phyloP scores from a whole-genome alignment of 306 rosid genomes.

The Bauhinia variegata region DNA sequence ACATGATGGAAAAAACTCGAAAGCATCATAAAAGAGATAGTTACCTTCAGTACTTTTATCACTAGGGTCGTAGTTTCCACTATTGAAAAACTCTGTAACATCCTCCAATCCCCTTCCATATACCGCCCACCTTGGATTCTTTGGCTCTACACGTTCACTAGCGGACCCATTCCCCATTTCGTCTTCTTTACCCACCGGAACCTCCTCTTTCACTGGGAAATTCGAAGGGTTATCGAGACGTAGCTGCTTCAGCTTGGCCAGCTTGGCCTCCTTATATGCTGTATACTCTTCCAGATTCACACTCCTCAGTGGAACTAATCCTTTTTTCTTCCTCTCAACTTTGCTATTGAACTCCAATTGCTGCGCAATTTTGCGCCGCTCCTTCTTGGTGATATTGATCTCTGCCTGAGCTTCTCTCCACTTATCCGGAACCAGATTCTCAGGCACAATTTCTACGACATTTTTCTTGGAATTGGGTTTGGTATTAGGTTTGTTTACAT shows the following conservation, averaged over 20 bases:
- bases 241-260: constrained; percentile 64
- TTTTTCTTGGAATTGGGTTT: constrained; percentile 38
- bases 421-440: constrained; percentile 71
- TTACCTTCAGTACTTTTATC: constrained; percentile 58
- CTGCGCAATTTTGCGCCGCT: constrained; percentile 78
- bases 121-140: constrained; percentile 91
- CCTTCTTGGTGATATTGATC: constrained; percentile 81
- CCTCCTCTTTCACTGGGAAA: constrained; percentile 36
- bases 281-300: constrained; percentile 63
- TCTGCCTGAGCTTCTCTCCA: constrained; percentile 87
- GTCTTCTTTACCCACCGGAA: not conserved
- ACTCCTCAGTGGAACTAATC: constrained; percentile 62
- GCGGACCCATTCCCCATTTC: constrained; percentile 30
- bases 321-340: constrained; percentile 65
- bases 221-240: constrained; percentile 55
- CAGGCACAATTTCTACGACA: constrained; percentile 25
- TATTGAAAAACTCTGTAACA: constrained; percentile 76
- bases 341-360: constrained; percentile 71
- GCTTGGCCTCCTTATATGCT: constrained; percentile 67
- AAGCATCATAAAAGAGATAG: not conserved
- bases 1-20: not conserved
- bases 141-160: constrained; percentile 62
- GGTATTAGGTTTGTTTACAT: not conserved
- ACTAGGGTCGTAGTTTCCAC: constrained; percentile 56
- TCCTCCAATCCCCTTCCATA: constrained; percentile 88